phyloP scores from a whole-genome alignment of 164 flowering plant genomes.

The Stephania japonica region DNA sequence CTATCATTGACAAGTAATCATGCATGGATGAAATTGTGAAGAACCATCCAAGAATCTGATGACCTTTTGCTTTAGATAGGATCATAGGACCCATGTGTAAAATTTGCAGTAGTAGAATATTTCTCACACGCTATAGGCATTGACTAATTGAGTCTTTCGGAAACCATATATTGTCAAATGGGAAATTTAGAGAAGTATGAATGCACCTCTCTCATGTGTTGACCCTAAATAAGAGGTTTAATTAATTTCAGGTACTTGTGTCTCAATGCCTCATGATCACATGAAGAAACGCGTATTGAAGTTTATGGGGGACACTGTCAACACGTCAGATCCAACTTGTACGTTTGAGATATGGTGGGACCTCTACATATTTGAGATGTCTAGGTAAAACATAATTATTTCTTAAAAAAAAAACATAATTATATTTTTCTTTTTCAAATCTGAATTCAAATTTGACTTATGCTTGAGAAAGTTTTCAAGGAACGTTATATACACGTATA shows the following conservation, averaged over 20 bases:
- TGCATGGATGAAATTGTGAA: background rate
- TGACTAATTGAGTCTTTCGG: background rate
- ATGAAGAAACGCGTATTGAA: background rate
- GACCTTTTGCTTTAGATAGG: background rate
- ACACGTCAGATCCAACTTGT: background rate
- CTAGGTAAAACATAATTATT: too few relatives aligned
- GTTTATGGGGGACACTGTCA: background rate
- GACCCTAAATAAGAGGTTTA: constrained; percentile 1
- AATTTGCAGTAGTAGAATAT: background rate
- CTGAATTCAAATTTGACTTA: too few relatives aligned
- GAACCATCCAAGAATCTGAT: background rate
- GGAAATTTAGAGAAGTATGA: background rate
- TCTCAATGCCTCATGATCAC: background rate
- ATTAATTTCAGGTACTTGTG: background rate
- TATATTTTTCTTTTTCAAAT: too few relatives aligned
- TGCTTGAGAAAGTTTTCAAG: too few relatives aligned
- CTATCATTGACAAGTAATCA: too few relatives aligned
- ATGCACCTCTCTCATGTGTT: background rate
- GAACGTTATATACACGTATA: too few relatives aligned
- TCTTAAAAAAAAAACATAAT: too few relatives aligned
- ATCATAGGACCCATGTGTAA: background rate
- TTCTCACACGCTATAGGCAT: background rate
- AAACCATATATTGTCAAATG: too few relatives aligned
- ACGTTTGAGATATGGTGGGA: background rate
- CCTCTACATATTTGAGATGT: background rate